phyloP scores from a whole-genome alignment of 768 basidiomycete genomes.

The Mycena rosella region DNA sequence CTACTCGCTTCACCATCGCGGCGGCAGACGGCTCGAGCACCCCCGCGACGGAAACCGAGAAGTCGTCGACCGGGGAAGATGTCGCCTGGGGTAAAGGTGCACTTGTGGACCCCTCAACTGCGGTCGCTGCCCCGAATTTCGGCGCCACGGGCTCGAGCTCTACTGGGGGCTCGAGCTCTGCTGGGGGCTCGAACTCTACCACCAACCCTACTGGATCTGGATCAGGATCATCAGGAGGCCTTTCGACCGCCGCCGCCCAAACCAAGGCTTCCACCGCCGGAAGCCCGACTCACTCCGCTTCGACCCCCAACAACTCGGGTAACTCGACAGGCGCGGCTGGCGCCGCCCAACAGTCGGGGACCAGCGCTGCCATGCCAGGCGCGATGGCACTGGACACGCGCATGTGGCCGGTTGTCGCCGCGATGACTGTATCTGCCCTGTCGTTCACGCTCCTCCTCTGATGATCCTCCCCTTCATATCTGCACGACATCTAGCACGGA shows the following conservation, averaged over 20 bases:
- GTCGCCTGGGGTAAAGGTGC: slow-evolving; percentile 79
- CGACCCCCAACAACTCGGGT: not conserved
- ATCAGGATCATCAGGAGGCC: not conserved
- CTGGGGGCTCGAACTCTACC: not conserved
- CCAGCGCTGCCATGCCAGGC: slow-evolving; percentile 31
- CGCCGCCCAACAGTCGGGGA: not conserved
- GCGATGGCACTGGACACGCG: slow-evolving; percentile 19
- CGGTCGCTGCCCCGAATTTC: slow-evolving; percentile 52
- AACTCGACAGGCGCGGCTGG: not conserved
- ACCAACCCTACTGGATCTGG: not conserved
- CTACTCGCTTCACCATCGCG: slow-evolving; percentile 82
- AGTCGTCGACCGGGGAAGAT: slow-evolving; percentile 56
- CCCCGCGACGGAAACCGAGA: slow-evolving; percentile 66
- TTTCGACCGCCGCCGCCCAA: not conserved
- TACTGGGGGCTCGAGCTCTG: not conserved
- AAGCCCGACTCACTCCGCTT: not conserved
- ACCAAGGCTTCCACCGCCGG: not conserved
- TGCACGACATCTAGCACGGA: slow-evolving; percentile 6
- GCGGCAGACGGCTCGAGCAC: slow-evolving; percentile 58
- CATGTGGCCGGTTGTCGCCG: slow-evolving; percentile 30
- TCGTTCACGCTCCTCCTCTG: slow-evolving; percentile 39
- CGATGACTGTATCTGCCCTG: slow-evolving; percentile 34
- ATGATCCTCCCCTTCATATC: slow-evolving; percentile 27
- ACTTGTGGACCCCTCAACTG: slow-evolving; percentile 60
- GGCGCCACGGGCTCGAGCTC: slow-evolving; percentile 12